Base-by-base conservation (phyloP, 2,329 filamentous ascomycete species). In the Coniosporium uncinatum region DNA sequence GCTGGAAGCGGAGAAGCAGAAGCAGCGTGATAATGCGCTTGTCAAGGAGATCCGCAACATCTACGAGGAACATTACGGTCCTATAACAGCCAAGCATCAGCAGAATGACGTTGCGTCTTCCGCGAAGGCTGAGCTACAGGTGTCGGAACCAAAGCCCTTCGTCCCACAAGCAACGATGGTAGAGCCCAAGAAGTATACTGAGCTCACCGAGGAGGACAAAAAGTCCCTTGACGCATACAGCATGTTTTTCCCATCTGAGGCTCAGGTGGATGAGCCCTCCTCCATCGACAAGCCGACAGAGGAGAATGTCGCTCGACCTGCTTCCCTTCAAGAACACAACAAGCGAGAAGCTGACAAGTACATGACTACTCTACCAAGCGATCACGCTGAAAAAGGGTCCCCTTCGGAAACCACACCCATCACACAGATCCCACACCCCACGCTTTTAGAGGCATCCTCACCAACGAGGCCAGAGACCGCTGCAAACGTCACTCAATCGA, bases 11-110 rank as follows among this genome's bases (percentile, higher is more conserved):
- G n/a, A 8, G 22, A 22, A 40, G 11, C 39, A 37, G 18, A 22
- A 14, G 17, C 14, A 40, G 11, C 6, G 19, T 5, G 39, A 41
- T 21, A 13, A 8, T 5, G 32, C 39, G 16, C 39, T 44, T 8
- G 33, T 27, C 17, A 20, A 34, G 14, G 35, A 36, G 24, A 33
- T 42, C 32, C 33, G 42, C 16, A 21, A 22, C n/a, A 42, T 44
- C 14, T 41, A 44, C 18, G 42, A 44, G 16, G 18, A 43, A 8
- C 29, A 27, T 20, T 37, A 44, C 35, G 42, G 42, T 5, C 18
- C 41, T 22, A 44, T 42, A 14, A 36, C 39, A 11, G 29, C 39
- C 11, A 21, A 17, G 13, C 42, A 42, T 29, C 19, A 16, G 14
- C 42, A 44, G 22, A 21, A 38, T 13, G 5, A 8, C 18, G 24